Evolutionary conservation across 192 early-diverging fungal species (phyloP).

Genomic region (Rhizophagus prolifer): DNA sequence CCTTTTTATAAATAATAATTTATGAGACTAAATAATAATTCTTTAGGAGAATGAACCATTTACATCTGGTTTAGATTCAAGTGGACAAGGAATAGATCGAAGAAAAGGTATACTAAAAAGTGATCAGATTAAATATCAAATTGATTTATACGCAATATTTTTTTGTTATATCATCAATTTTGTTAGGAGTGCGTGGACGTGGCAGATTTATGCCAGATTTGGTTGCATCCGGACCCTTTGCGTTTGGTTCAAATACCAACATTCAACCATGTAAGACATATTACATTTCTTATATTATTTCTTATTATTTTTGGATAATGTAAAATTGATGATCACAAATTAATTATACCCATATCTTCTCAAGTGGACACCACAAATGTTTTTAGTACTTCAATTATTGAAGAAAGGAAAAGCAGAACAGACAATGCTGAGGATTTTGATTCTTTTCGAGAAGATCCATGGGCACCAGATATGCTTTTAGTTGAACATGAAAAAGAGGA

Average conservation of each 20-base stretch:
- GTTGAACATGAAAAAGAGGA: constrained; percentile 5
- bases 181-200: background rate
- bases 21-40: background rate
- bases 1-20: background rate
- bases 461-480: constrained; percentile 20
- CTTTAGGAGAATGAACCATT: background rate
- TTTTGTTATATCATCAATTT: background rate
- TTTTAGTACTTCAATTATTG: constrained; percentile 3
- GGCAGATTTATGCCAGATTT: background rate
- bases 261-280: background rate
- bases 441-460: constrained; percentile 17
- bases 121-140: background rate
- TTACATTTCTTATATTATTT: background rate
- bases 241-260: background rate
- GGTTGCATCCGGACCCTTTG: background rate
- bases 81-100: background rate
- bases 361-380: background rate
- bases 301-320: background rate
- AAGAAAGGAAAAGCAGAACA: constrained; percentile 1
- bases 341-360: background rate
- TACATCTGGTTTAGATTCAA: background rate
- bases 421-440: constrained; percentile 12
- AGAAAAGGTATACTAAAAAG: background rate
- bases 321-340: background rate
- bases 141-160: background rate